Conservation (phyloP, 441 rosid genomes). For the Erodium trifolium region DNA sequence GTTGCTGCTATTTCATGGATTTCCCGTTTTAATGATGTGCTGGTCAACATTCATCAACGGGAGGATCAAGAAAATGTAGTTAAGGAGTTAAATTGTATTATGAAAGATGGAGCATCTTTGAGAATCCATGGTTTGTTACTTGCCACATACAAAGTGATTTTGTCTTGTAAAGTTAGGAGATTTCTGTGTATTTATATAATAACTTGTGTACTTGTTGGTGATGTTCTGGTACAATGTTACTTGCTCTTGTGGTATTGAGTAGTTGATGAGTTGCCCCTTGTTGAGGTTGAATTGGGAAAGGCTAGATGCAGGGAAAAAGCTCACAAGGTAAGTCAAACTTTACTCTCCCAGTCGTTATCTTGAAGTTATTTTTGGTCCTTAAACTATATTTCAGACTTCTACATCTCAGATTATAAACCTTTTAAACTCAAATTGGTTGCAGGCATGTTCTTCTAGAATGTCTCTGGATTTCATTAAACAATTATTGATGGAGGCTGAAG, state of each 20-base stretch:
- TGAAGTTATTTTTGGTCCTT: conserved; percentile 6
- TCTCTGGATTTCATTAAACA: conserved; percentile 53
- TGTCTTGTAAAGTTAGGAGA: conserved; percentile 1
- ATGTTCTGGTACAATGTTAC: conserved; percentile 16
- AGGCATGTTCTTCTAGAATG: conserved; percentile 53
- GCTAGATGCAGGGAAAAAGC: conserved; percentile 77
- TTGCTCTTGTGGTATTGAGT: conserved; percentile 19
- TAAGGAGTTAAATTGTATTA: conserved; percentile 51
- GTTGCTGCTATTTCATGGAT: conserved; percentile 52
- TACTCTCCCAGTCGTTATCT: neutral
- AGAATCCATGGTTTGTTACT: conserved; percentile 59
- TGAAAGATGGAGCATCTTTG: conserved; percentile 59
- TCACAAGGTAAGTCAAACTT: conserved; percentile 38
- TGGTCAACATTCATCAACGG: conserved; percentile 43
- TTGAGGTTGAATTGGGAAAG: conserved; percentile 76
- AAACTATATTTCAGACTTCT: neutral
- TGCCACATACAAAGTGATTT: conserved; percentile 13
- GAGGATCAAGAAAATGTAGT: conserved; percentile 55
- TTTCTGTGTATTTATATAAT: conserved; percentile 4
- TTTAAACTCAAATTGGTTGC: conserved; percentile 17
- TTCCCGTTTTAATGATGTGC: conserved; percentile 38
- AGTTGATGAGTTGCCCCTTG: conserved; percentile 65
- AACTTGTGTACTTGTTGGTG: conserved; percentile 12
- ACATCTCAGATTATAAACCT: neutral
- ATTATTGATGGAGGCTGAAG: conserved; percentile 47